phyloP scores from a whole-genome alignment of 2,329 filamentous ascomycete genomes.

The Rhynchosporium secalis region DNA sequence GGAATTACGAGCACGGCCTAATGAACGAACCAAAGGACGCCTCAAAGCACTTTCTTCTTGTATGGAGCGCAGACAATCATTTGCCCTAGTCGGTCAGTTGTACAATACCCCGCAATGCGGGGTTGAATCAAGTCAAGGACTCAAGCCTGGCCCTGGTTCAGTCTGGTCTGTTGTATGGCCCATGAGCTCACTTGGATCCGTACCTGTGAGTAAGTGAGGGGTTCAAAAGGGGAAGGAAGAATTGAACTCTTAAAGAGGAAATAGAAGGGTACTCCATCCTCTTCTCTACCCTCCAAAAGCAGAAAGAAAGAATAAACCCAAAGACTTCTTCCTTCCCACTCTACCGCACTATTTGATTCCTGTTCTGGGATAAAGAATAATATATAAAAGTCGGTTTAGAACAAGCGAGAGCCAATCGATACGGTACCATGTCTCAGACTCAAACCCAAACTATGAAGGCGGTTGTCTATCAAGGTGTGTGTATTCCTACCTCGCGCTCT shows the following conservation, averaged over 20 bases:
- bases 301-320: background rate
- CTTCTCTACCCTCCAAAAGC: background rate
- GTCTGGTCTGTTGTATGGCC: background rate
- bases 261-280: background rate
- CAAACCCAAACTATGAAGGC: constrained; percentile 33
- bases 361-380: background rate
- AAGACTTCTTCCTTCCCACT: background rate
- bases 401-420: background rate
- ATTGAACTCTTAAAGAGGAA: background rate
- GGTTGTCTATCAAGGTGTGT: constrained; percentile 32
- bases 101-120: constrained; percentile 11
- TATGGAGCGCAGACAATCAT: background rate
- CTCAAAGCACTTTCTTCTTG: background rate
- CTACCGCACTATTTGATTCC: too few relatives aligned
- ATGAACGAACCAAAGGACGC: background rate
- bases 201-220: constrained; percentile 1
- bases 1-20: too few relatives aligned
- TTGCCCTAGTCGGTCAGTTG: background rate
- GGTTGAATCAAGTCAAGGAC: constrained; percentile 1
- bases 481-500: background rate
- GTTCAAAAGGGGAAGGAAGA: background rate
- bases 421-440: constrained; percentile 26
- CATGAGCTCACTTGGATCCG: constrained; percentile 6
- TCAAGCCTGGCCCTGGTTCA: too few relatives aligned
- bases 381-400: background rate